phyloP scores from a whole-genome alignment of 805 yeast species.

The Ogataea naganishii region DNA sequence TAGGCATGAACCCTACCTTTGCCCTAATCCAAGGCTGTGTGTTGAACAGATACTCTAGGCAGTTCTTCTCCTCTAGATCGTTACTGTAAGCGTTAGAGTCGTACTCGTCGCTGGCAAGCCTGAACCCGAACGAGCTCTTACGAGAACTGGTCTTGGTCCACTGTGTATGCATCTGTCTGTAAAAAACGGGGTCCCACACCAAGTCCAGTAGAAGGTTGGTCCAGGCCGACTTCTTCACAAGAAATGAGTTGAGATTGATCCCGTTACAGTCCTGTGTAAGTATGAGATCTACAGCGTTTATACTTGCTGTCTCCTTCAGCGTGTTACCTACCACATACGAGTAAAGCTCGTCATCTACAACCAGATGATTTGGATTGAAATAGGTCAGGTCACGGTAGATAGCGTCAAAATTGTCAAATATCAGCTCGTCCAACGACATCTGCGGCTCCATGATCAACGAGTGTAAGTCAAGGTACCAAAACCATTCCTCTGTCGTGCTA shows the following conservation, averaged over 20 bases:
- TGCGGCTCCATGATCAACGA: conserved; percentile 34
- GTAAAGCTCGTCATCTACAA: conserved; percentile 20
- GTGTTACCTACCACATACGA: conserved; percentile 13
- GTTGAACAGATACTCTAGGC: conserved; percentile 28
- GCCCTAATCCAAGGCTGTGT: conserved; percentile 31
- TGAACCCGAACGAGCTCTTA: conserved; percentile 19
- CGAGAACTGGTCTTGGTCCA: conserved; percentile 20
- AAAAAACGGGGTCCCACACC: conserved; percentile 33
- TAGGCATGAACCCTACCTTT: conserved; percentile 30
- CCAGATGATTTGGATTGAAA: conserved; percentile 27
- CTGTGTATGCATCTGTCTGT: conserved; percentile 24
- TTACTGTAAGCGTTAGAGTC: conserved; percentile 27
- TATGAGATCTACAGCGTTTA: conserved; percentile 28
- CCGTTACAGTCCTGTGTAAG: conserved; percentile 34
- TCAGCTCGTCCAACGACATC: conserved; percentile 23
- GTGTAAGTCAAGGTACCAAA: conserved; percentile 32
- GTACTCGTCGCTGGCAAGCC: conserved; percentile 17
- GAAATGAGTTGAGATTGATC: conserved; percentile 30
- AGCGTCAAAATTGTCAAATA: conserved; percentile 22
- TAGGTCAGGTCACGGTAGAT: conserved; percentile 23
- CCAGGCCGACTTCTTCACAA: conserved; percentile 30
- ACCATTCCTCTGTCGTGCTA: conserved; percentile 24
- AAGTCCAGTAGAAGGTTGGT: conserved; percentile 26
- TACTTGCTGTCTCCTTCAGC: conserved; percentile 12
- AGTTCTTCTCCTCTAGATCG: conserved; percentile 29